Evolutionary conservation across 371 early-diverging fungal genomes (phyloP).

Genomic region (Syncephalastrum contaminatum): DNA sequence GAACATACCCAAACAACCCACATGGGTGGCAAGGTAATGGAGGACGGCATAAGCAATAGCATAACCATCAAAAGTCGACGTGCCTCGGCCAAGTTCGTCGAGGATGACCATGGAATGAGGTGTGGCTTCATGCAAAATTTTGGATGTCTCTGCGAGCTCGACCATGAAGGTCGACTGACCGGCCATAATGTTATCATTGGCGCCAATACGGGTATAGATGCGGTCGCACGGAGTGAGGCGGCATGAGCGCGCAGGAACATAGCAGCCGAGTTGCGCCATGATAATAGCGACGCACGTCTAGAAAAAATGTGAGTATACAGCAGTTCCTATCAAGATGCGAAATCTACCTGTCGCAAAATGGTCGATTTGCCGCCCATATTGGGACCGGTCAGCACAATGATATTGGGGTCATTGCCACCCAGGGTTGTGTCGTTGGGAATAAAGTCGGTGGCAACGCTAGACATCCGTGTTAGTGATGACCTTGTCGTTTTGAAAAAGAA

Average conservation of each 20-base stretch:
- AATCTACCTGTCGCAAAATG: conserved; percentile 77
- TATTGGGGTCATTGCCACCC: conserved; percentile 69
- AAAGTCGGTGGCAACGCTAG: conserved; percentile 68
- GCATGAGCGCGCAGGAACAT: conserved; percentile 88
- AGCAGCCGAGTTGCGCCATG: conserved; percentile 98
- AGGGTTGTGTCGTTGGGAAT: conserved; percentile 93
- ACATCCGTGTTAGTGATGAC: not conserved
- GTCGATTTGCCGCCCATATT: conserved; percentile 98
- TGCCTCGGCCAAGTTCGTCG: conserved; percentile 99
- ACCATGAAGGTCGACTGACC: conserved; percentile 99
- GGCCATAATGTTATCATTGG: conserved; percentile 94
- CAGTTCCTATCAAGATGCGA: not conserved
- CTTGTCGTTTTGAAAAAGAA: not conserved
- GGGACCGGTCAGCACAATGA: conserved; percentile 98
- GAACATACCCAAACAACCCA: conserved; percentile 92
- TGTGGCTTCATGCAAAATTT: conserved; percentile 93
- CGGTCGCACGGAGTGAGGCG: conserved; percentile 90
- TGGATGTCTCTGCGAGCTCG: conserved; percentile 95
- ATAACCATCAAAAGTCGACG: conserved; percentile 97
- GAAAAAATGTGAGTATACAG: not conserved
- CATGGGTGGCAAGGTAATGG: conserved; percentile 78
- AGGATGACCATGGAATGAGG: conserved; percentile 95
- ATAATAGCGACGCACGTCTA: conserved; percentile 94
- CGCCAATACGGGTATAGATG: conserved; percentile 97
- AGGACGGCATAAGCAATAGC: conserved; percentile 97